phyloP scores from a whole-genome alignment of 176 grass and related monocot species.

The Pontederia paniculata region DNA sequence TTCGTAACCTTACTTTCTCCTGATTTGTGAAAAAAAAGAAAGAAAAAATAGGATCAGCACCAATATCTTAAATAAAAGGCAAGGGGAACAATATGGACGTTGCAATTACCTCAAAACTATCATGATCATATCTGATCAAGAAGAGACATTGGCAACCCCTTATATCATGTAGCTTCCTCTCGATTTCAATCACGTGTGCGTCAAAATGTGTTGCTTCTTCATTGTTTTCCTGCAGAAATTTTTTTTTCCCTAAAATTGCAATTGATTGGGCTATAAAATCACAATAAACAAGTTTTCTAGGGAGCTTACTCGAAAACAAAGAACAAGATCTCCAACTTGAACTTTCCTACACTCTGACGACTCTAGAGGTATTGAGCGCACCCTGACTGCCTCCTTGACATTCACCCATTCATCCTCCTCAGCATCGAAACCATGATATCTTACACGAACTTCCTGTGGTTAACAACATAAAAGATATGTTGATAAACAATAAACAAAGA shows the following conservation, averaged over 20 bases:
- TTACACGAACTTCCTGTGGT: conserved; percentile 81
- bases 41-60: background rate
- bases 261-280: background rate
- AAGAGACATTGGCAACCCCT: conserved; percentile 91
- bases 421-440: conserved; percentile 70
- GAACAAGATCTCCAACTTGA: conserved; percentile 62
- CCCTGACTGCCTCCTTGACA: conserved; percentile 58
- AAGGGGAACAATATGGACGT: background rate
- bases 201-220: conserved; percentile 81
- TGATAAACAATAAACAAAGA: background rate
- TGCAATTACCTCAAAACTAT: conserved; percentile 45
- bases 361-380: conserved; percentile 82
- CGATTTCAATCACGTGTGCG: conserved; percentile 56
- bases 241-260: conserved; percentile 2
- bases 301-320: conserved; percentile 53
- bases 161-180: conserved; percentile 77
- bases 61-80: background rate
- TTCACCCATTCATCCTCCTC: conserved; percentile 98
- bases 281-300: background rate
- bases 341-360: conserved; percentile 55
- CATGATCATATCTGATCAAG: conserved; percentile 69
- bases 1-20: conserved; percentile 54
- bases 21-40: conserved; percentile 10
- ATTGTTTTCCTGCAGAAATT: conserved; percentile 48
- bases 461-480: conserved; percentile 7